phyloP scores from a whole-genome alignment of 176 grass and related monocot genomes.

The Saccharum spontaneum region DNA sequence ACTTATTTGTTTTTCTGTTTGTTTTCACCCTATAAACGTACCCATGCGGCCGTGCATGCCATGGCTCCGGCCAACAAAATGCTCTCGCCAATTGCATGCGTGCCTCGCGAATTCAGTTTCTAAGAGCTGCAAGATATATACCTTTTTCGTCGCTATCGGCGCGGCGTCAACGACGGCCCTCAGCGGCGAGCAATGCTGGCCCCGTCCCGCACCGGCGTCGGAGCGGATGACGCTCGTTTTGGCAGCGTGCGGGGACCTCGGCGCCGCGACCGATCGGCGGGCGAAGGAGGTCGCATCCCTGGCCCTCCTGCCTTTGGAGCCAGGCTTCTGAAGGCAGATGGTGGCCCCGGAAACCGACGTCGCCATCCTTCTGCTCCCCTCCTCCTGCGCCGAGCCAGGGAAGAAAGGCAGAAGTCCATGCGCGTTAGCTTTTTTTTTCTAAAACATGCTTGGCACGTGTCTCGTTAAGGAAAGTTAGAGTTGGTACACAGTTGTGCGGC shows the following conservation, averaged over 20 bases:
- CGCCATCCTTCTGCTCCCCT: not conserved
- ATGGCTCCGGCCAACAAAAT: no score
- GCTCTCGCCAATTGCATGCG: no score
- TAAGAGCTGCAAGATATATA: not conserved
- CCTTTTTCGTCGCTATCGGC: slow-evolving; percentile 32
- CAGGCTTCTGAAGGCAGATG: slow-evolving; percentile 24
- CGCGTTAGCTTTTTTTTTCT: not conserved
- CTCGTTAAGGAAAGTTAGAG: no score
- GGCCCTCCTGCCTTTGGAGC: slow-evolving; percentile 13
- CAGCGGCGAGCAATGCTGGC: slow-evolving; percentile 26
- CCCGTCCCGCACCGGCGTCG: not conserved
- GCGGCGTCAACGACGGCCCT: slow-evolving; percentile 39
- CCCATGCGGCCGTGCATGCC: not conserved
- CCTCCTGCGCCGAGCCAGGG: not conserved
- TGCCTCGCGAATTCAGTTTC: no score
- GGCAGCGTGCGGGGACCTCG: not conserved
- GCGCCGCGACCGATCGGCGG: slow-evolving; percentile 27
- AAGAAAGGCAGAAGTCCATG: not conserved
- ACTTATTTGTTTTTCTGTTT: no score
- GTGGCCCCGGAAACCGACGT: slow-evolving; percentile 30
- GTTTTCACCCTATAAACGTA: not conserved
- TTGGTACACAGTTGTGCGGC: no score
- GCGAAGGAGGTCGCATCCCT: slow-evolving; percentile 1
- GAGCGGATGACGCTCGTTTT: not conserved
- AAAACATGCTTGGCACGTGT: no score